These are phyloP conservation scores for Papiliotrema terrestris DNA, from an alignment of 1,284 basidiomycete species.

Conservation along the genomic window DNA sequence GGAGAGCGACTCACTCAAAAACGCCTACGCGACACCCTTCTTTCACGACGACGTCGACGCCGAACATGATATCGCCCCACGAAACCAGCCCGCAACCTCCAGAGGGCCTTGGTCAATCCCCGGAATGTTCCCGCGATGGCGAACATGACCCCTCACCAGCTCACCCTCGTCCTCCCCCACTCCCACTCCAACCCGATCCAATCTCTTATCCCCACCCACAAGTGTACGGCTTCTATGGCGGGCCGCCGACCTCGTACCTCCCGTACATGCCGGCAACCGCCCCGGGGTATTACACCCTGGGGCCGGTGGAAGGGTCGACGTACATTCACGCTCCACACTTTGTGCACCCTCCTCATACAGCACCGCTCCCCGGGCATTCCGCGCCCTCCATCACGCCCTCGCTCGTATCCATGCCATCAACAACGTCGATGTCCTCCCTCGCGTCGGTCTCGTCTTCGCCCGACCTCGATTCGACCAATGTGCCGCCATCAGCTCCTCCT, in stretches of 20 bases:
- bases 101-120: too few relatives aligned
- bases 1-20: too few relatives aligned
- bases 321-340: too few relatives aligned
- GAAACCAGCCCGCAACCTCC: too few relatives aligned
- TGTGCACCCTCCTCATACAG: neutral
- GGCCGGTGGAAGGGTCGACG: too few relatives aligned
- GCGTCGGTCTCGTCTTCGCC: neutral
- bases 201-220: neutral
- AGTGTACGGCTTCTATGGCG: neutral
- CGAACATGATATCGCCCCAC: too few relatives aligned
- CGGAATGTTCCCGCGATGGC: too few relatives aligned
- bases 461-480: neutral
- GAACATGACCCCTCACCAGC: too few relatives aligned
- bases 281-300: neutral
- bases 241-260: neutral
- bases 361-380: neutral
- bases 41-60: too few relatives aligned
- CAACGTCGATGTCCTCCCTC: neutral
- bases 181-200: neutral
- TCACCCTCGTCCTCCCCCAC: neutral
- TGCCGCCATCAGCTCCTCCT: neutral
- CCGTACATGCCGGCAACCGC: neutral
- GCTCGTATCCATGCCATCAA: neutral
- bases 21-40: too few relatives aligned
- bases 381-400: neutral